Evolutionary conservation across 1,139 yeast genomes (phyloP).

Genomic region (Candida anutae): DNA sequence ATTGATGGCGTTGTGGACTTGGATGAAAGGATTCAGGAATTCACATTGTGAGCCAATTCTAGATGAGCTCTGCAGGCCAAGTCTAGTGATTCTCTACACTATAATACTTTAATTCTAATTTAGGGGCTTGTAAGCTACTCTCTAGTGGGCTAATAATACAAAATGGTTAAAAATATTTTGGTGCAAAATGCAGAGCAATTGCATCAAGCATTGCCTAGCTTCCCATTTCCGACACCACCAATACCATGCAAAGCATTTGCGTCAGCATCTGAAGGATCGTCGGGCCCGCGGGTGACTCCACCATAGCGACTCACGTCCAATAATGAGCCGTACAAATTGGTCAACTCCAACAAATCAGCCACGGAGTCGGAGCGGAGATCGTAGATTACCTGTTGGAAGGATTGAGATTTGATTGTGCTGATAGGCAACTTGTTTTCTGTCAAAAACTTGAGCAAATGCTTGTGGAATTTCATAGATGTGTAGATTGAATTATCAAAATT

Average conservation of each 20-base stretch:
- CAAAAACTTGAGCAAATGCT: constrained; percentile 42
- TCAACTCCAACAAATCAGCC: constrained; percentile 39
- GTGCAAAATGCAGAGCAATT: too few species aligned
- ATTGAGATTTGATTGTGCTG: constrained; percentile 38
- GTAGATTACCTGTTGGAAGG: constrained; percentile 45
- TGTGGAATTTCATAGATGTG: constrained; percentile 41
- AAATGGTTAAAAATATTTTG: too few species aligned
- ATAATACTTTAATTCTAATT: too few species aligned
- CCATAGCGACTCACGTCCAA: constrained; percentile 32
- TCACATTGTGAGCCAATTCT: constrained; percentile 11
- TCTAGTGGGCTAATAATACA: too few species aligned
- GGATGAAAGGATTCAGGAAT: constrained; percentile 30
- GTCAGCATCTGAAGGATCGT: constrained; percentile 5
- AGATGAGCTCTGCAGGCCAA: too few species aligned
- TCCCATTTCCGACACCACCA: constrained; percentile 9
- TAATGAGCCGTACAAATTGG: constrained; percentile 37
- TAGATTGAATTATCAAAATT: constrained; percentile 39
- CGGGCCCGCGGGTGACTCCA: constrained; percentile 5
- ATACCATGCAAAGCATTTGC: constrained; percentile 10
- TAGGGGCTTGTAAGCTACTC: too few species aligned
- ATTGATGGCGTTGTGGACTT: constrained; percentile 24
- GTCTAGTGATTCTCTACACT: too few species aligned
- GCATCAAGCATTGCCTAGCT: too few species aligned
- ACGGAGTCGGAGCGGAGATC: constrained; percentile 44
- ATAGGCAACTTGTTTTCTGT: constrained; percentile 47